Percentiles rank a stretch among this genome's conserved stretches.
These are phyloP conservation scores for Alternaria novae-zelandiae DNA, from an alignment of 2,329 filamentous ascomycete genomes.

Conservation along the genomic window DNA sequence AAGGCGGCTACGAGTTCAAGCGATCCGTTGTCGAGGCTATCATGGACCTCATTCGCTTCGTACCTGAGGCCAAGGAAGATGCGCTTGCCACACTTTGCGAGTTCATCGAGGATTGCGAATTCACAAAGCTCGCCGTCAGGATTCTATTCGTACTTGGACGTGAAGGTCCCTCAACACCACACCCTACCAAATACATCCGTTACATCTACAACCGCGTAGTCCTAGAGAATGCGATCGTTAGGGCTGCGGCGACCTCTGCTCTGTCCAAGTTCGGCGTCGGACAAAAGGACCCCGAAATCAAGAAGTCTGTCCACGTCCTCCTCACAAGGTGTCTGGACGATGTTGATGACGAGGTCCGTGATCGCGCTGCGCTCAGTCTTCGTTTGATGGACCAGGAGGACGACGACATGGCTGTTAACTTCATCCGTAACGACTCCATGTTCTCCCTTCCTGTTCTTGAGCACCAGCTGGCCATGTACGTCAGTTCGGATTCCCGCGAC, in stretches of 20 bases:
- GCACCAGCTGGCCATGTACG: constrained; percentile 96
- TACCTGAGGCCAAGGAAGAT: constrained; percentile 81
- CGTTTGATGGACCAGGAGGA: constrained; percentile 85
- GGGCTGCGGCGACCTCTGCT: constrained; percentile 93
- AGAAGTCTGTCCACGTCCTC: constrained; percentile 91
- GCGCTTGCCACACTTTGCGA: constrained; percentile 95
- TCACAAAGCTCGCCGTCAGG: constrained; percentile 94
- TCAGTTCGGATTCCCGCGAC: constrained; percentile 87
- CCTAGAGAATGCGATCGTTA: constrained; percentile 93
- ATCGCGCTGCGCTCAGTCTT: constrained; percentile 91
- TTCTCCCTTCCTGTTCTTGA: constrained; percentile 94
- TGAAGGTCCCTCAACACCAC: constrained; percentile 92
- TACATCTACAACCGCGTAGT: constrained; percentile 99
- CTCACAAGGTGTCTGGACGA: constrained; percentile 94
- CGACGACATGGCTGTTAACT: constrained; percentile 83
- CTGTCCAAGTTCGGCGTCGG: constrained; percentile 95
- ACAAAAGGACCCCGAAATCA: constrained; percentile 95
- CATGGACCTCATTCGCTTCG: constrained; percentile 99
- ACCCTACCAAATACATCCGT: constrained; percentile 97
- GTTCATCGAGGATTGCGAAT: constrained; percentile 99
- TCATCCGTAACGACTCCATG: constrained; percentile 97
- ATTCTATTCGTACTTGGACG: constrained; percentile 93
- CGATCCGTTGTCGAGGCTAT: constrained; percentile 97
- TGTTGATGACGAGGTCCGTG: constrained; percentile 95
- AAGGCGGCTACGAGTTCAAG: constrained; percentile 99